phyloP scores from a whole-genome alignment of 129 eudicot species.

The Glebionis coronaria region DNA sequence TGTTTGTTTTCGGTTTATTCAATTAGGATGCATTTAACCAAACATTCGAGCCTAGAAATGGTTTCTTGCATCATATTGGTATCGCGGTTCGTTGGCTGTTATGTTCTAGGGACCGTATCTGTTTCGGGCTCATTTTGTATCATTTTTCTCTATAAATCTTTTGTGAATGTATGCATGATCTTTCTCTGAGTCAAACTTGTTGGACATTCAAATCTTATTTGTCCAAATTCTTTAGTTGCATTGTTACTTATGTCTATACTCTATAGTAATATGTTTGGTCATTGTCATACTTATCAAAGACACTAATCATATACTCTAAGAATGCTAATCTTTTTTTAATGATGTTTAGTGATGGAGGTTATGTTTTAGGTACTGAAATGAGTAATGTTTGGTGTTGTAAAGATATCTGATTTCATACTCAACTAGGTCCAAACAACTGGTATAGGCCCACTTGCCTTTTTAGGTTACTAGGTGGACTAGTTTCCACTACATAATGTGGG shows the following conservation, averaged over 20 bases:
- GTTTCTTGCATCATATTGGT: conserved; percentile 21
- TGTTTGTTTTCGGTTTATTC: conserved; percentile 20
- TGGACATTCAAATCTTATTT: conserved; percentile 8
- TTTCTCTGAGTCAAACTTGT: background rate
- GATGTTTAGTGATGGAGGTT: conserved; percentile 13
- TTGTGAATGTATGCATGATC: conserved; percentile 17
- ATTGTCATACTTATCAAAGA: background rate
- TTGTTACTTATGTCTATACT: background rate
- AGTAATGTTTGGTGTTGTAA: conserved; percentile 5
- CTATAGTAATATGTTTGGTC: background rate
- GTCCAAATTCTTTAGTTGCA: background rate
- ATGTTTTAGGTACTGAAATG: conserved; percentile 16
- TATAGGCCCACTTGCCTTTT: conserved; percentile 1
- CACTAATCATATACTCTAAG: background rate
- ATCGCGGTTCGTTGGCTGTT: background rate
- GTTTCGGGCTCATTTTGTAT: conserved; percentile 4
- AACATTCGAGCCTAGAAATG: conserved; percentile 21
- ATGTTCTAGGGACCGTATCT: conserved; percentile 9
- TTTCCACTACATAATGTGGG: conserved; percentile 4
- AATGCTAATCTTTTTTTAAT: background rate
- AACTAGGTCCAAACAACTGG: conserved; percentile 13
- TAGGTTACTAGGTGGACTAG: conserved; percentile 11
- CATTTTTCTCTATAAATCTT: background rate
- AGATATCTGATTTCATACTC: conserved; percentile 7
- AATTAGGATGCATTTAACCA: conserved; percentile 1